These are phyloP conservation scores for Leishmania turanica DNA, from an alignment of 208 protist species.

Conservation along the genomic window DNA sequence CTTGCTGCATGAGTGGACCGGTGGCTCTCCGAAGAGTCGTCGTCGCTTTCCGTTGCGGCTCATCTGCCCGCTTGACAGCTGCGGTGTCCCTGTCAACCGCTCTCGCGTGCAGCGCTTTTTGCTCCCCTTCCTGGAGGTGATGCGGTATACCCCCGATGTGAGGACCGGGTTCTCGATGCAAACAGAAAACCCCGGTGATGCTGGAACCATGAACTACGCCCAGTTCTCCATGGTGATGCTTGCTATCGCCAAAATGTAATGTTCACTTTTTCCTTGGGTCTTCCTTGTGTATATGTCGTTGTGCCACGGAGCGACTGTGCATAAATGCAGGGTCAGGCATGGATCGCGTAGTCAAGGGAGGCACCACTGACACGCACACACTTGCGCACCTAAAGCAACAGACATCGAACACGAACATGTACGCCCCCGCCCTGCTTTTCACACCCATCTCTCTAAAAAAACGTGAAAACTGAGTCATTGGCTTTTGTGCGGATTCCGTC, in stretches of 20 bases:
- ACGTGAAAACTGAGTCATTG: background rate
- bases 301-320: background rate
- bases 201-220: constrained; percentile 68
- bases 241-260: constrained; percentile 66
- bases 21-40: constrained; percentile 42
- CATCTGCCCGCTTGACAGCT: constrained; percentile 61
- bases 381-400: background rate
- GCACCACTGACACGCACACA: background rate
- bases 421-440: no score
- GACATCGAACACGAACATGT: background rate
- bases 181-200: background rate
- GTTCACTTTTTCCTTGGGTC: background rate
- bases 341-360: background rate
- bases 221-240: constrained; percentile 91
- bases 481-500: background rate
- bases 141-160: constrained; percentile 1
- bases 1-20: constrained; percentile 27
- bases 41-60: constrained; percentile 22
- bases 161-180: background rate
- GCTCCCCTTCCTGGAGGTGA: constrained; percentile 33
- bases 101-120: constrained; percentile 30
- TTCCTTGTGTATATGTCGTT: background rate
- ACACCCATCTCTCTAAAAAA: background rate
- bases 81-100: constrained; percentile 63
- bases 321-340: background rate